Percentiles rank a stretch among this genome's conserved stretches.
These are phyloP conservation scores for Monilinia fructicola DNA, from an alignment of 2,329 filamentous ascomycete genomes.

Conservation along the genomic window DNA sequence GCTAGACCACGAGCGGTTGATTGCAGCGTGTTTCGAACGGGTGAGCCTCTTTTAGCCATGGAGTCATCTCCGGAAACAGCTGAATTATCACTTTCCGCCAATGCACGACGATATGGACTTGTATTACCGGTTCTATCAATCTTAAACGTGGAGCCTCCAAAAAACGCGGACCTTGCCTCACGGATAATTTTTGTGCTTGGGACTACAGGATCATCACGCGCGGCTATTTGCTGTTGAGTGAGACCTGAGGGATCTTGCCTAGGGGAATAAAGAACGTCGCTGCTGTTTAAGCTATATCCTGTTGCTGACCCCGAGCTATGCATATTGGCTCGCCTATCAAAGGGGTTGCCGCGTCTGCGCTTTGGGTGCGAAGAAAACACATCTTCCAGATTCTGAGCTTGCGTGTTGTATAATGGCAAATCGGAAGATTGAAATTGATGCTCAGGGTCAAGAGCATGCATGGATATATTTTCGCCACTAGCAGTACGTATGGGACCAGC, in stretches of 20 bases:
- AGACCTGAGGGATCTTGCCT: slow-evolving; percentile 21
- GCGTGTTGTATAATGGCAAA: slow-evolving; percentile 25
- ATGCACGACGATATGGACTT: slow-evolving; percentile 55
- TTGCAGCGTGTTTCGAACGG: slow-evolving; percentile 23
- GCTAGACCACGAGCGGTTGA: slow-evolving; percentile 3
- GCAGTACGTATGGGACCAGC: slow-evolving; percentile 25
- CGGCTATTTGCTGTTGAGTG: slow-evolving; percentile 37
- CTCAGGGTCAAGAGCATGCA: slow-evolving; percentile 26
- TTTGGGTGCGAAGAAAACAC: slow-evolving; percentile 31
- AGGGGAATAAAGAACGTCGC: background rate
- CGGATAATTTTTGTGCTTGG: slow-evolving; percentile 40
- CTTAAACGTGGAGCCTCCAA: slow-evolving; percentile 52
- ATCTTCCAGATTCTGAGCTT: slow-evolving; percentile 30
- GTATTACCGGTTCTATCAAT: slow-evolving; percentile 55
- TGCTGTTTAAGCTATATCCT: slow-evolving; percentile 10
- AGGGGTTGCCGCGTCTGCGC: slow-evolving; percentile 1
- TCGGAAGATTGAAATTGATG: slow-evolving; percentile 34
- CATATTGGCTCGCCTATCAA: background rate
- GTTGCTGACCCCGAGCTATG: slow-evolving; percentile 7
- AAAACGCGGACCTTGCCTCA: slow-evolving; percentile 51
- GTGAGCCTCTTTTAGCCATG: slow-evolving; percentile 14
- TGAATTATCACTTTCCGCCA: slow-evolving; percentile 39
- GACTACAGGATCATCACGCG: slow-evolving; percentile 36
- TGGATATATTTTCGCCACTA: slow-evolving; percentile 26
- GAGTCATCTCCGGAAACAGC: slow-evolving; percentile 17